A percentile compares a stretch with the other conserved stretches of the same genome.
These are phyloP conservation scores for Xylaria sp. DNA, from an alignment of 2,329 filamentous ascomycete species.

Conservation along the genomic window DNA sequence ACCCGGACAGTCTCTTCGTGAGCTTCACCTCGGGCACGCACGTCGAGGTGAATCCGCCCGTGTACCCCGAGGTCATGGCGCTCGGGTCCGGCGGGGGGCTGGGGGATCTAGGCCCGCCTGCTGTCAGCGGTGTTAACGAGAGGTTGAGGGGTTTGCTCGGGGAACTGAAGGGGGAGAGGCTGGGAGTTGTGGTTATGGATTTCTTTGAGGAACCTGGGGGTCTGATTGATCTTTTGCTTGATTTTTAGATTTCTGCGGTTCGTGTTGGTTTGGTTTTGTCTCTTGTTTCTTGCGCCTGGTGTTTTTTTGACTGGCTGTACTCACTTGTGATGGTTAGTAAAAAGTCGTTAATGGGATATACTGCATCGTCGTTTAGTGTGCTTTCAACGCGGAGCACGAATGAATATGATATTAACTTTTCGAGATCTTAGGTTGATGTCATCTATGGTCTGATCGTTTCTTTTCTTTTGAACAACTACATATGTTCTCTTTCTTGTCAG, in stretches of 20 bases:
- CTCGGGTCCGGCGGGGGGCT: conserved; percentile 53
- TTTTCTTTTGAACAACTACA: no score
- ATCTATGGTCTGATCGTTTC: no score
- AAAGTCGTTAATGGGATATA: background rate
- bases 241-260: conserved; percentile 26
- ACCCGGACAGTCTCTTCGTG: conserved; percentile 57
- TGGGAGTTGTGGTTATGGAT: conserved; percentile 65
- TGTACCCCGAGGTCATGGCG: conserved; percentile 59
- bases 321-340: background rate
- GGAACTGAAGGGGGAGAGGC: conserved; percentile 54
- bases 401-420: no score
- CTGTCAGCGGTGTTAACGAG: conserved; percentile 58
- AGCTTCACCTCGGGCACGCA: conserved; percentile 60
- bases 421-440: no score
- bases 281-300: background rate
- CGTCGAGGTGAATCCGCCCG: conserved; percentile 51
- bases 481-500: no score
- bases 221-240: conserved; percentile 55
- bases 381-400: background rate
- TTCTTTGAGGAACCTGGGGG: conserved; percentile 59
- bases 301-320: background rate
- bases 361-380: background rate
- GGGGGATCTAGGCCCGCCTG: conserved; percentile 47
- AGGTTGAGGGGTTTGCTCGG: conserved; percentile 53
- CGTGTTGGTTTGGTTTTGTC: no score